A percentile compares a stretch with the other conserved stretches of the same genome.
phyloP scores from a whole-genome alignment of 1,284 basidiomycete species.

The Ganoderma lucidum region DNA sequence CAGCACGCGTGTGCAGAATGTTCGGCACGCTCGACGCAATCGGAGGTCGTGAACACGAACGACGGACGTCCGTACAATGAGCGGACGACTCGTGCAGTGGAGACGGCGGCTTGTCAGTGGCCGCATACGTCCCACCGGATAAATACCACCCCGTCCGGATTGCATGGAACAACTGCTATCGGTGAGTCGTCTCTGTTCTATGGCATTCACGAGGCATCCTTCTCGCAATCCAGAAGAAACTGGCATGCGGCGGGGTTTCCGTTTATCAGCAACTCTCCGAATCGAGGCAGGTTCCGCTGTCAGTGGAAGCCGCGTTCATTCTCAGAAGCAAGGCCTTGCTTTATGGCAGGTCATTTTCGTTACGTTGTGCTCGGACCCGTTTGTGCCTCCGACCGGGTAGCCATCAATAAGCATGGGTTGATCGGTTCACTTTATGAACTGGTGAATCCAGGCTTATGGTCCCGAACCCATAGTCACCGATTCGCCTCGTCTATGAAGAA shows the following conservation, averaged over 20 bases:
- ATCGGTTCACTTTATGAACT: too few species aligned
- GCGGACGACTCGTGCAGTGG: background rate
- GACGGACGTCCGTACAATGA: background rate
- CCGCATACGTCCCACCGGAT: background rate
- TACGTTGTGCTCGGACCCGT: background rate
- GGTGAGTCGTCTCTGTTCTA: background rate
- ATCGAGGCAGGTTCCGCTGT: background rate
- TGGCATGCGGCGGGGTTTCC: background rate
- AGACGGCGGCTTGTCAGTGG: background rate
- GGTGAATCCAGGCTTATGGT: background rate
- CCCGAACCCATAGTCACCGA: too few species aligned
- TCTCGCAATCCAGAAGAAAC: background rate
- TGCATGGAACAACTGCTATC: background rate
- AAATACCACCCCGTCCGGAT: background rate
- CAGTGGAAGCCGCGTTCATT: background rate
- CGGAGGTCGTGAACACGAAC: background rate
- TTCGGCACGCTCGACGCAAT: background rate
- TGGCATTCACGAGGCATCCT: background rate
- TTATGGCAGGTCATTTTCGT: background rate
- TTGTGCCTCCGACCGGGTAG: background rate
- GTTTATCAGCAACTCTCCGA: background rate
- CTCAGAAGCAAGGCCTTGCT: background rate
- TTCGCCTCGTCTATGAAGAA: too few species aligned
- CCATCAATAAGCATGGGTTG: background rate
- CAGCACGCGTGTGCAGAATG: background rate